These are phyloP conservation scores for Magnolia sinica DNA, from an alignment of 164 flowering plant genomes.

Conservation along the genomic window DNA sequence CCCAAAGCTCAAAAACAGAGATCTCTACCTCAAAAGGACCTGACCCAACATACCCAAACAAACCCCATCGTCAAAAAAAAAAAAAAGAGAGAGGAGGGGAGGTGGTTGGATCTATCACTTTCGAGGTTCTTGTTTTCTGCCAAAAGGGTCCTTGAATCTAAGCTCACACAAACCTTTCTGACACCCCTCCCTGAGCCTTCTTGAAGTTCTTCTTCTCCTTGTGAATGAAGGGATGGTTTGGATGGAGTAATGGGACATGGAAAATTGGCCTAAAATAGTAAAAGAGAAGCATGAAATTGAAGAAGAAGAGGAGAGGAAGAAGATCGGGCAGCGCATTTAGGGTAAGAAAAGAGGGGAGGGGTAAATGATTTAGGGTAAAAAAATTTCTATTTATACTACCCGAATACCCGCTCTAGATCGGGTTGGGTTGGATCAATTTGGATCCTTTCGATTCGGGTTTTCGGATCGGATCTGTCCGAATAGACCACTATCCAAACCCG, in stretches of 20 bases:
- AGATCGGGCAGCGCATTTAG: no score
- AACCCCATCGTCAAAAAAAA: constrained; percentile 22
- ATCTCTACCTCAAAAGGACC: constrained; percentile 20
- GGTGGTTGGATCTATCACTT: constrained; percentile 10
- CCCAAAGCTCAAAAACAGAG: constrained; percentile 24
- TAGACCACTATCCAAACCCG: no score
- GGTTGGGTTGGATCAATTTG: no score
- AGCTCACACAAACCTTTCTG: constrained; percentile 30
- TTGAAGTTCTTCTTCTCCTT: constrained; percentile 13
- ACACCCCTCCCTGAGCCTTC: constrained; percentile 25
- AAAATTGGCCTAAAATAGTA: constrained; percentile 14
- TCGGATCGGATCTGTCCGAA: no score
- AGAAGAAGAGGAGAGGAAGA: no score
- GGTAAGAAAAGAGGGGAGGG: no score
- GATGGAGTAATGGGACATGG: constrained; percentile 27
- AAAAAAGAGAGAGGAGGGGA: constrained; percentile 1
- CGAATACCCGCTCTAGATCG: no score
- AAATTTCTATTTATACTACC: no score
- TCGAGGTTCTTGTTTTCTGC: constrained; percentile 17
- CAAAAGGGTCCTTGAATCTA: constrained; percentile 39
- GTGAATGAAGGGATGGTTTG: not conserved
- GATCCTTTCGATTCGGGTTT: no score
- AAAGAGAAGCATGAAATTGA: no score
- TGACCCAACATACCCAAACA: constrained; percentile 14
- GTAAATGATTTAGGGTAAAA: no score